phyloP scores from a whole-genome alignment of 148 eudicot genomes.

The Fagopyrum homotropicum region DNA sequence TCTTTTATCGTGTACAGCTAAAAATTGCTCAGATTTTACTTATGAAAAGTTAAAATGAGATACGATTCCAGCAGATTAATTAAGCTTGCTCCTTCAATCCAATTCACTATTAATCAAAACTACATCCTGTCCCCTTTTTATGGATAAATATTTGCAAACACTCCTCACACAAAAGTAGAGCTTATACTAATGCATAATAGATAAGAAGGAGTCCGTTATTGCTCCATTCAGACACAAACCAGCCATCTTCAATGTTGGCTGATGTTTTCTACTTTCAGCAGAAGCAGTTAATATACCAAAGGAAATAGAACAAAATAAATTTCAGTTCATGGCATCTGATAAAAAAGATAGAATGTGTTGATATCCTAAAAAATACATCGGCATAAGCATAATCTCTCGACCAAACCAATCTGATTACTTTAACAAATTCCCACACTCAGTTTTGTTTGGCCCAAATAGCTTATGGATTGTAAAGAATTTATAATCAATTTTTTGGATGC shows the following conservation, averaged over 20 bases:
- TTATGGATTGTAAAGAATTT: no score
- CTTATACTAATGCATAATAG: background rate
- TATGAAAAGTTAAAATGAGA: no score
- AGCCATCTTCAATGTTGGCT: background rate
- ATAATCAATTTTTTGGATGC: no score
- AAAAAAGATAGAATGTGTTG: background rate
- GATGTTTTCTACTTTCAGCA: background rate
- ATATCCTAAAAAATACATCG: background rate
- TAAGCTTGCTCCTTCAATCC: no score
- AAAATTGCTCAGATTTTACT: no score
- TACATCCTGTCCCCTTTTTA: no score
- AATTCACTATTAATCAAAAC: no score
- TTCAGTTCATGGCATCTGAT: background rate
- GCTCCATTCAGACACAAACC: background rate
- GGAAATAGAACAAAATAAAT: background rate
- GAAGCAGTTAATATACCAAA: background rate
- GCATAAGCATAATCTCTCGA: background rate
- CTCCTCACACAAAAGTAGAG: no score
- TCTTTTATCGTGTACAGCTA: background rate
- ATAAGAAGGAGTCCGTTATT: background rate
- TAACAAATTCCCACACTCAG: background rate
- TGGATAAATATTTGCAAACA: no score
- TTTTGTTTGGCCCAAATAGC: no score
- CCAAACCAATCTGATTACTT: background rate
- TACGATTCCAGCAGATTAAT: no score